Conservation (phyloP, 2,329 filamentous ascomycete genomes). For the Stachybotrys echinatus region DNA sequence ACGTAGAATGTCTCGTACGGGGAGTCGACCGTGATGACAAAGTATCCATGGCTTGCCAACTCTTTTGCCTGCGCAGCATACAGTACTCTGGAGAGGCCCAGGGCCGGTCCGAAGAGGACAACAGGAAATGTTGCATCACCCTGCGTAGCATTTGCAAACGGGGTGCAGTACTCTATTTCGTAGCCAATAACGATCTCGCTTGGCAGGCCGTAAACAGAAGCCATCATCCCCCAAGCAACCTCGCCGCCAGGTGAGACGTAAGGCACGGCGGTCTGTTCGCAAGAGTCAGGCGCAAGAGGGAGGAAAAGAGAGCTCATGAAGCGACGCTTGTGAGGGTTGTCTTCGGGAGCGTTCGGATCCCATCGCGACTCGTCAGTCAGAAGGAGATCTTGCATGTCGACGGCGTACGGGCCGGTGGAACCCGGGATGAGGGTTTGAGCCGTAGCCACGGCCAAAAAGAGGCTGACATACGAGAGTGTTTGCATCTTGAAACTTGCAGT, state of each 20-base stretch:
- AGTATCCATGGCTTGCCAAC: conserved; percentile 38
- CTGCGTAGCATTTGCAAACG: conserved; percentile 1
- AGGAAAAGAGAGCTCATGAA: conserved; percentile 9
- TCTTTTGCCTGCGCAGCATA: conserved; percentile 33
- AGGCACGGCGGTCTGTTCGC: conserved; percentile 1
- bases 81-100: conserved; percentile 28
- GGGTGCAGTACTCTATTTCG: conserved; percentile 11
- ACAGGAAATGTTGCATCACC: conserved; percentile 15
- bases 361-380: conserved; percentile 11
- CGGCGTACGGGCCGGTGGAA: background rate
- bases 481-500: background rate
- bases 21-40: conserved; percentile 40
- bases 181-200: conserved; percentile 5
- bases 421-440: background rate
- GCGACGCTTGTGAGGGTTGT: conserved; percentile 9
- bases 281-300: background rate
- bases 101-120: conserved; percentile 36
- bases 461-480: background rate
- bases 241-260: conserved; percentile 17
- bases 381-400: background rate
- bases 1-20: conserved; percentile 35
- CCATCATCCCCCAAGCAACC: conserved; percentile 24
- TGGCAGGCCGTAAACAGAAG: conserved; percentile 6
- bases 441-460: background rate
- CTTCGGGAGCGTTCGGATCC: conserved; percentile 11